Base-by-base conservation (phyloP, 768 basidiomycete species). In the Suillus americanus region DNA sequence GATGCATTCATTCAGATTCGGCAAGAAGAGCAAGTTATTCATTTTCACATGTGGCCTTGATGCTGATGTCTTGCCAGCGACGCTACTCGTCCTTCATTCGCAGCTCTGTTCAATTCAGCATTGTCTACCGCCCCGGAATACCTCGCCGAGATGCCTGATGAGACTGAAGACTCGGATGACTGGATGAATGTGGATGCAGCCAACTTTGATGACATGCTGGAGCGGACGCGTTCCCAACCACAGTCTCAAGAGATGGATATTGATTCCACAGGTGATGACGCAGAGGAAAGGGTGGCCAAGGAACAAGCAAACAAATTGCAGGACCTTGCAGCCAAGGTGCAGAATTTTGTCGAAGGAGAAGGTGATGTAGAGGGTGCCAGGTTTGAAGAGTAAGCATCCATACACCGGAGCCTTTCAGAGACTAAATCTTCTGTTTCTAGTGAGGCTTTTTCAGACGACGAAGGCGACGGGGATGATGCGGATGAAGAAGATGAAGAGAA, bases 331-430 rank as follows among this genome's bases (percentile, higher is more conserved):
- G 78, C 84, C 65, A 92, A 93, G 73, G 94, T 99, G 1, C 90
- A 92, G 69, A 79, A 81, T n/a, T 99, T 99, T 72, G 89, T 99
- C 2, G 88, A 94, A 69, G 95, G 92, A 3, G 79, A 96, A 72
- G 97, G 97, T 2, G 90, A 92, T 65, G 65, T 97, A 10, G 90
- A 94, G 66, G 97, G 97, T 4, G 97, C 95, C 0, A 78, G 82
- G 67, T 97, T 99, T 71, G 87, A 89, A 62, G 97, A 98, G 96
- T 99, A 77, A 72, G 91, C 80, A 20, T 50, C 53, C 56, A 62
- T 62, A 41, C 62, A 30, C 57, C 43, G 61, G 51, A 35, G n/a
- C 33, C 14, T 8, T 23, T 38, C 54, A 66, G 5, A 54, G 46
- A 64, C 38, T 63, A 60, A 68, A 18, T 40, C 61, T 50, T 59